Base-by-base conservation (phyloP, 2,329 filamentous ascomycete genomes). In the Aspergillus niger region DNA sequence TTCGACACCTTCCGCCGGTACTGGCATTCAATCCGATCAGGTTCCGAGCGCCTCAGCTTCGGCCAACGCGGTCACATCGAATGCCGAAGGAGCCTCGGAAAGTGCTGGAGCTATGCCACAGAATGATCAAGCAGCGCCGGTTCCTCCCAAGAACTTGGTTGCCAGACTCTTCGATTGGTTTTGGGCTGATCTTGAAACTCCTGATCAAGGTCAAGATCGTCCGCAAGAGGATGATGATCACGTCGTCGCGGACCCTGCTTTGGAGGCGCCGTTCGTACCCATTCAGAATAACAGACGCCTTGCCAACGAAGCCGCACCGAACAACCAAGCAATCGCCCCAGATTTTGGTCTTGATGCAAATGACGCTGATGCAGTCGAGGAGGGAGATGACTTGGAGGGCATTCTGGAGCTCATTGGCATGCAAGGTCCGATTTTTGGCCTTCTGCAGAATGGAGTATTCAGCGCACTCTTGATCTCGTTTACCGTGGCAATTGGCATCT, bases 371-470 rank as follows among this genome's bases (percentile, higher is more conserved):
- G 80, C 77, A n/a, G 74, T 79, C 15, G 81, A 83, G 47, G 90
- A 97, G 67, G 91, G 91, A 8, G 95, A 99, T 76, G 95, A 99
- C 71, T 87, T 99, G 15, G 95, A 99, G 73, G 95, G 95, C 0
- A 91, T 99, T 55, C 88, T 99, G 81, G 95, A 99, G 74, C 85
- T 99, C 15, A 90, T 99, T 61, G 95, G 95, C 39, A 96, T 99
- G 90, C 91, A 96, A 70, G 95, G 95, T 0, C 95, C 95, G 0
- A 83, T 99, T 3, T 89, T 90, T 13, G 92, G 92, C 2, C 84
- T 99, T 5, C 87, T 98, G 67, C 95, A 99, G 71, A 99, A 99
- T 67, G 92, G 91, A 58, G 88, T 97, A 15, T 99, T 99, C 76
- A 97, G 94, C 73, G 89, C 91, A 7, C 89, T 98, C 49, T 83